These are phyloP conservation scores for Pyracantha coccinea DNA, from an alignment of 331 rosid genomes.

Conservation along the genomic window DNA sequence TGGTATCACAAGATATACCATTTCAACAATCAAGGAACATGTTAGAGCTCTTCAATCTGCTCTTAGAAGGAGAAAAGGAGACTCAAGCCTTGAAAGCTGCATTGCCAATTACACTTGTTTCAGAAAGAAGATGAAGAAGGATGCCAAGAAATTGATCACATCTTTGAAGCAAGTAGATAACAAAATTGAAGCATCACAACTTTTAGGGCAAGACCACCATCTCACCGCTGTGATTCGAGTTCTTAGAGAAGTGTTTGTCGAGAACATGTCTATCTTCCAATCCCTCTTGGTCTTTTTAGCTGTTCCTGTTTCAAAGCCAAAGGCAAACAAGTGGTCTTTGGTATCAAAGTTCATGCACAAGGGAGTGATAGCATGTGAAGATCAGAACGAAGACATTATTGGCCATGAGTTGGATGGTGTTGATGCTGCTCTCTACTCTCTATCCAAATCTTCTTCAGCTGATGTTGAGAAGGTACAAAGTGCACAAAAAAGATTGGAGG, in stretches of 20 bases:
- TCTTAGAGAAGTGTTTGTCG: constrained; percentile 22
- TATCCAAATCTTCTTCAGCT: not conserved
- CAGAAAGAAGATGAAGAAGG: constrained; percentile 49
- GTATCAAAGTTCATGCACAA: constrained; percentile 45
- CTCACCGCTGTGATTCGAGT: constrained; percentile 28
- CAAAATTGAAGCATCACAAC: constrained; percentile 10
- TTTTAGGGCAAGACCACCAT: constrained; percentile 28
- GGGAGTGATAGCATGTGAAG: constrained; percentile 29
- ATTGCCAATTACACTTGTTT: constrained; percentile 32
- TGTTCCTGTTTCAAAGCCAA: constrained; percentile 27
- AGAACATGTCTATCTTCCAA: constrained; percentile 38
- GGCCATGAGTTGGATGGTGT: constrained; percentile 30
- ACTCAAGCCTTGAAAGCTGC: constrained; percentile 28
- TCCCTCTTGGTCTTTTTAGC: constrained; percentile 36
- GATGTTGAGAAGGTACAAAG: constrained; percentile 22
- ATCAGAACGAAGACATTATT: constrained; percentile 12
- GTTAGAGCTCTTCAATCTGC: constrained; percentile 55
- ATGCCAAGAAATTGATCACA: constrained; percentile 34
- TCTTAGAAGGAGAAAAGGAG: constrained; percentile 56
- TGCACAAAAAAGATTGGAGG: constrained; percentile 29
- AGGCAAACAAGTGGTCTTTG: constrained; percentile 37
- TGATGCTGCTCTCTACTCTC: constrained; percentile 25
- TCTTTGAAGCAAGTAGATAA: constrained; percentile 34
- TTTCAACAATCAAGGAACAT: constrained; percentile 44
- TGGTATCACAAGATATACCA: constrained; percentile 43